A percentile compares a stretch with the other conserved stretches of the same genome.
These are phyloP conservation scores for Amanita rimosa DNA, from an alignment of 768 basidiomycete genomes.

Conservation along the genomic window DNA sequence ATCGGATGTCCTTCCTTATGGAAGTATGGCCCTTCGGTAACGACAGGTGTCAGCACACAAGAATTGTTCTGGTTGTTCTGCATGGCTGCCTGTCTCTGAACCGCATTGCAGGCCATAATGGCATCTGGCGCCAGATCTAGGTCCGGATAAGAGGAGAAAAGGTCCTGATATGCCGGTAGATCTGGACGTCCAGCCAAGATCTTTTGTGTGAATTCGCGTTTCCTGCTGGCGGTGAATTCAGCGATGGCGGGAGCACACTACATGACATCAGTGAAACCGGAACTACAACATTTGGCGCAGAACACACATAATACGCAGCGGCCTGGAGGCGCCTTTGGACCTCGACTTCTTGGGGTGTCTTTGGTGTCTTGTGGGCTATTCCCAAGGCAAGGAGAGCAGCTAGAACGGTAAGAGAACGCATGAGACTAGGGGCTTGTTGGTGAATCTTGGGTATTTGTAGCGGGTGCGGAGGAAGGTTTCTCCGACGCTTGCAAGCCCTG, in stretches of 20 bases:
- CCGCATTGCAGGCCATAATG: conserved; percentile 32
- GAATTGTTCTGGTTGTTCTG: conserved; percentile 49
- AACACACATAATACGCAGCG: conserved; percentile 39
- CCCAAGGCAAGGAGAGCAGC: background rate
- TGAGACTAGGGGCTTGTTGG: background rate
- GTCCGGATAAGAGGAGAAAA: conserved; percentile 31
- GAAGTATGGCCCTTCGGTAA: conserved; percentile 46
- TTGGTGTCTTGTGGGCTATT: conserved; percentile 32
- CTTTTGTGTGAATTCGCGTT: conserved; percentile 34
- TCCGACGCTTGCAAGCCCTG: background rate
- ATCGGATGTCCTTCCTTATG: conserved; percentile 37
- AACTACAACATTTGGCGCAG: background rate
- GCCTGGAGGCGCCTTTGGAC: conserved; percentile 36
- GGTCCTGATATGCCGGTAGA: conserved; percentile 27
- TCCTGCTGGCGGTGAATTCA: conserved; percentile 36
- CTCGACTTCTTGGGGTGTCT: conserved; percentile 33
- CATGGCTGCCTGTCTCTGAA: conserved; percentile 30
- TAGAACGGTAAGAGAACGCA: background rate
- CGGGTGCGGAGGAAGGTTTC: background rate
- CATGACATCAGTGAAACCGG: background rate
- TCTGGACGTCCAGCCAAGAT: conserved; percentile 27
- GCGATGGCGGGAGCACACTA: conserved; percentile 45
- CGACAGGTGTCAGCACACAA: conserved; percentile 40
- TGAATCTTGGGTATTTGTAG: background rate
- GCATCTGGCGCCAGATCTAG: conserved; percentile 13